Evolutionary conservation across 2,329 filamentous ascomycete genomes (phyloP).

Genomic region (Decorospora gaudefroyi): DNA sequence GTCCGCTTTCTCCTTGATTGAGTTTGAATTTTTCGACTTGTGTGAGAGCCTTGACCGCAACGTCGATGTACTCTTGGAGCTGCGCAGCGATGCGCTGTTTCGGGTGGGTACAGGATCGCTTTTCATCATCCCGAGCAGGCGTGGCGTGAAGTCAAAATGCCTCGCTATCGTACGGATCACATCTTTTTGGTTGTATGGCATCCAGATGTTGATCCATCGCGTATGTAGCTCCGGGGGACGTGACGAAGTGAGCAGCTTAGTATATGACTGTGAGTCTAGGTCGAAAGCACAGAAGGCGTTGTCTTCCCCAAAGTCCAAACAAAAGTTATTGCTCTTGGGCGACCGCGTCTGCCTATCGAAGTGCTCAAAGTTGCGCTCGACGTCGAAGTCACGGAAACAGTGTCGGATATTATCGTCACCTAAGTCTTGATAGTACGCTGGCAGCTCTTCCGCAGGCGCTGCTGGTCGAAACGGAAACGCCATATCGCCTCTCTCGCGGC

Average conservation of each 20-base stretch:
- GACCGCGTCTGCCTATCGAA: constrained; percentile 52
- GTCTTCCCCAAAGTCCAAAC: constrained; percentile 66
- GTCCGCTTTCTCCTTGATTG: constrained; percentile 17
- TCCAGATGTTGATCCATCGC: constrained; percentile 79
- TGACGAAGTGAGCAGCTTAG: constrained; percentile 42
- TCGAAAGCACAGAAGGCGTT: constrained; percentile 62
- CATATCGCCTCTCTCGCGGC: too few species aligned
- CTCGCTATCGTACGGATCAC: constrained; percentile 61
- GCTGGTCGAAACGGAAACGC: constrained; percentile 35
- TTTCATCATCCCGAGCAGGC: constrained; percentile 66
- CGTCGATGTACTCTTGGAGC: constrained; percentile 41
- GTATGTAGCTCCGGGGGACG: constrained; percentile 59
- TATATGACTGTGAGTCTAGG: constrained; percentile 53
- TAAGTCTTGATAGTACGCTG: constrained; percentile 44
- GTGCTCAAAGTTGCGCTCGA: constrained; percentile 52
- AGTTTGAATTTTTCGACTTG: constrained; percentile 28
- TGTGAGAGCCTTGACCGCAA: constrained; percentile 37
- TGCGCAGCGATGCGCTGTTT: constrained; percentile 17
- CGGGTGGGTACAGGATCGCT: constrained; percentile 55
- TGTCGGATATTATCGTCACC: constrained; percentile 40
- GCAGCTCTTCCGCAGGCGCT: constrained; percentile 36
- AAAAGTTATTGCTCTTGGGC: constrained; percentile 60
- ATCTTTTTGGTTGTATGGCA: constrained; percentile 63
- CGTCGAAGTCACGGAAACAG: constrained; percentile 61
- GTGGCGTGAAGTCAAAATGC: constrained; percentile 69